Conservation (phyloP, 1,284 basidiomycete species). For the Uromyces viciae-fabae region DNA sequence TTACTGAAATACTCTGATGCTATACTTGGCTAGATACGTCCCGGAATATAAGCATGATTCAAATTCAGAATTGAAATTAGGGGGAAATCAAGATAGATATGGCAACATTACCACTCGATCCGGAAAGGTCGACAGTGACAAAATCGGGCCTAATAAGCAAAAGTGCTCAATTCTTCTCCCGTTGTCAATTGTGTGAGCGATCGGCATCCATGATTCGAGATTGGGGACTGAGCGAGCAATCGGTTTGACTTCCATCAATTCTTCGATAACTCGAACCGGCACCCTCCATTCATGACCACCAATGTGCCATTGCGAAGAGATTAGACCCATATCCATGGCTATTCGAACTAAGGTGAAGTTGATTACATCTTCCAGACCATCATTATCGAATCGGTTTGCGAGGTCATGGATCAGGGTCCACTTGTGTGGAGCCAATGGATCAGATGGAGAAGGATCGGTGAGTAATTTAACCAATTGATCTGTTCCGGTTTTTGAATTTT, state of each 20-base stretch:
- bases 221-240: conserved; percentile 29
- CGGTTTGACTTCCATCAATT: conserved; percentile 38
- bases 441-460: conserved; percentile 59
- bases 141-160: conserved; percentile 72
- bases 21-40: conserved; percentile 65
- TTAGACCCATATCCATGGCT: conserved; percentile 17
- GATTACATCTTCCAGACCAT: conserved; percentile 58
- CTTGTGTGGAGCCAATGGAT: conserved; percentile 59
- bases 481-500: conserved; percentile 61
- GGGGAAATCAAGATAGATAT: background rate
- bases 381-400: conserved; percentile 65
- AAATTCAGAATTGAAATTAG: background rate
- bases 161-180: conserved; percentile 60
- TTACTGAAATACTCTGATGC: conserved; percentile 77
- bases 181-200: conserved; percentile 50
- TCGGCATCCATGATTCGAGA: conserved; percentile 54
- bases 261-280: conserved; percentile 29
- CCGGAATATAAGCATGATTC: background rate
- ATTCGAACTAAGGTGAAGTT: conserved; percentile 61
- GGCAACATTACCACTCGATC: conserved; percentile 52
- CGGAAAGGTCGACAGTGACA: conserved; percentile 74
- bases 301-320: conserved; percentile 22
- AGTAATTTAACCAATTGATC: conserved; percentile 71
- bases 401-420: conserved; percentile 70
- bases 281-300: conserved; percentile 43